Base-by-base conservation (phyloP, 163 green algal species). In the Chloromonas sp. region DNA sequence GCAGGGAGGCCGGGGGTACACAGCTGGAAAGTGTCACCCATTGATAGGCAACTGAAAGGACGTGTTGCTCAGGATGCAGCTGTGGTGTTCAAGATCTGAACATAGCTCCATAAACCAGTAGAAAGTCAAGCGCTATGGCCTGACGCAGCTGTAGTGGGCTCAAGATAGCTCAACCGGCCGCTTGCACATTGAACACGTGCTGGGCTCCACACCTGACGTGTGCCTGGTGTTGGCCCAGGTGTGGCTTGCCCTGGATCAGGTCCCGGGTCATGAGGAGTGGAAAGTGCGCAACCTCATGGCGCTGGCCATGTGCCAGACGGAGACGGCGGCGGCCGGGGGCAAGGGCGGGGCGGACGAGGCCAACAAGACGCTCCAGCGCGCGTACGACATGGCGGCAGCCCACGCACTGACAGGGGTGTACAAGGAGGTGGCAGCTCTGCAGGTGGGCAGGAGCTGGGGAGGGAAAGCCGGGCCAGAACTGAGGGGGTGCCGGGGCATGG, bases 181-280 rank as follows among this genome's bases (percentile, higher is more conserved):
- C 36, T 36, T 36, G 36, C 36, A 77, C 15, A 81, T n/a, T 5
- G 11, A 81, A 13, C n/a, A 58, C 77, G 14, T 5, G 3, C 87
- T 36, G 36, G 36, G 36, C 36, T 36, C 36, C 36, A 36, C 36
- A 36, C 36, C 36, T 36, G 36, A 36, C 36, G 36, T 36, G 36
- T 36, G 36, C 36, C 36, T 36, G 36, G 36, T 36, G 36, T 76
- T 76, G 66, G 8, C 11, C 11, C 66, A 76, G 66, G 71, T 79
- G 71, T 36, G 85, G 61, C 86, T 91, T 85, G 86, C 87, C 11
- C 85, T 92, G 78, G 88, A 92, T 13, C 91, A 91, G 83, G 89
- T 93, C 14, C 86, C 90, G 2, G 88, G 88, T 0, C 87, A 92
- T 62, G 87, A 91, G 71, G 90, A 91, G 71, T 95, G 92, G 91